Evolutionary conservation across 140 eudicot genomes (phyloP).

Genomic region (Erigeron philadelphicus): DNA sequence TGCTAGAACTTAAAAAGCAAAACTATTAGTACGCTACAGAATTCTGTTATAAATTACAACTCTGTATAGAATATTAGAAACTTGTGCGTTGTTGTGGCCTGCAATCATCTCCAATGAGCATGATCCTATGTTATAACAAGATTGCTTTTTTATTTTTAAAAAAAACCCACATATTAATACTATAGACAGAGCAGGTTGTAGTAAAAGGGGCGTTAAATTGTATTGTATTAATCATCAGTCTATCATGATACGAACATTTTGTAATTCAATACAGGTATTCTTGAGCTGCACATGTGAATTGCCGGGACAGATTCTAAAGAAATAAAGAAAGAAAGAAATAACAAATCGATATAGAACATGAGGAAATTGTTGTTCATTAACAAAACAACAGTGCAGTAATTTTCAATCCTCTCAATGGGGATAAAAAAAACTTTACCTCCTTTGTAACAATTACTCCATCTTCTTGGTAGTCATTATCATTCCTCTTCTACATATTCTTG

Average conservation of each 20-base stretch:
- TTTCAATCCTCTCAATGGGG: slow-evolving; percentile 8
- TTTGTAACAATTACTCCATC: slow-evolving; percentile 12
- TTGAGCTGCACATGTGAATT: slow-evolving; percentile 28
- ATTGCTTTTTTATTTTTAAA: not conserved
- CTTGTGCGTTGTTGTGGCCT: not conserved
- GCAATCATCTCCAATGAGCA: not conserved
- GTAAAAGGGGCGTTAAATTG: not conserved
- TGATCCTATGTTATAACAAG: not conserved
- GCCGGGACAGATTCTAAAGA: slow-evolving; percentile 19
- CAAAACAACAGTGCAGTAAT: slow-evolving; percentile 22
- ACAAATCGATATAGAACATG: slow-evolving; percentile 25
- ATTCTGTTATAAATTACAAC: not conserved
- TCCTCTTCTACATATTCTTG: slow-evolving; percentile 35
- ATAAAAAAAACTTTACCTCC: slow-evolving; percentile 16
- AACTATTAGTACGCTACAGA: not conserved
- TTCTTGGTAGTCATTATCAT: slow-evolving; percentile 17
- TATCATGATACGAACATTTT: slow-evolving; percentile 12
- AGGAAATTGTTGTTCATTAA: slow-evolving; percentile 22
- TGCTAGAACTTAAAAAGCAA: not conserved
- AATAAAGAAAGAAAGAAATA: slow-evolving; percentile 29
- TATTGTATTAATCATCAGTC: not conserved
- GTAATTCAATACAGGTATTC: slow-evolving; percentile 8
- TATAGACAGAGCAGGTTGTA: not conserved
- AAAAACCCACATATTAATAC: too few relatives aligned
- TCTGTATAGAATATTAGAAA: not conserved